Conservation (phyloP, 495 filamentous ascomycete genomes). For the Xylaria sp. region DNA sequence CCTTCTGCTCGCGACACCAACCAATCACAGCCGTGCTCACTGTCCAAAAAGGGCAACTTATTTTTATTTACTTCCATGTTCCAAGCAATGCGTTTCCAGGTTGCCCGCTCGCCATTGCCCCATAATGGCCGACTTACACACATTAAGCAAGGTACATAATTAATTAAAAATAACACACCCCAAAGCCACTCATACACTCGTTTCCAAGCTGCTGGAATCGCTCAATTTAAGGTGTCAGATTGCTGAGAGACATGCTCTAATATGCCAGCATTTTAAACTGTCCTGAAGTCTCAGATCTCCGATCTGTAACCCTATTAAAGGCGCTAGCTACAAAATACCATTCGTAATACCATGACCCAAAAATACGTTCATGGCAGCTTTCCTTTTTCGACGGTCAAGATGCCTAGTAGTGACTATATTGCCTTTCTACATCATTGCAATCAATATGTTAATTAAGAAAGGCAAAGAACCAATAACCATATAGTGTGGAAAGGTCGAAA, state of each 20-base stretch:
- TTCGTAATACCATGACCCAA: background rate
- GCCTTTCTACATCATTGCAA: background rate
- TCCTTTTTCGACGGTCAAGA: background rate
- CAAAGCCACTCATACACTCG: background rate
- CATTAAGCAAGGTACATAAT: background rate
- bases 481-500: background rate
- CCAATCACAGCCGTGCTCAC: conserved; percentile 35
- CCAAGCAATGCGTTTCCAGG: conserved; percentile 37
- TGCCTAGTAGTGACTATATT: background rate
- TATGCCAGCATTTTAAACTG: background rate
- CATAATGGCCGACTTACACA: background rate
- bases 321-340: no score
- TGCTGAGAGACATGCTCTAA: conserved; percentile 16
- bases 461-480: background rate
- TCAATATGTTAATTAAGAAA: background rate
- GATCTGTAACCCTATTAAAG: background rate
- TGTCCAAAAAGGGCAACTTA: conserved; percentile 40
- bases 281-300: background rate
- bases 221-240: conserved; percentile 4
- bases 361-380: no score
- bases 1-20: conserved; percentile 23
- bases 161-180: conserved; percentile 14
- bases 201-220: conserved; percentile 12
- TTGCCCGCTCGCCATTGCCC: conserved; percentile 28
- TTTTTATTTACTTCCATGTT: conserved; percentile 41